Evolutionary conservation across 1,139 yeast genomes (phyloP).

Genomic region (Kodamaea alishanica): DNA sequence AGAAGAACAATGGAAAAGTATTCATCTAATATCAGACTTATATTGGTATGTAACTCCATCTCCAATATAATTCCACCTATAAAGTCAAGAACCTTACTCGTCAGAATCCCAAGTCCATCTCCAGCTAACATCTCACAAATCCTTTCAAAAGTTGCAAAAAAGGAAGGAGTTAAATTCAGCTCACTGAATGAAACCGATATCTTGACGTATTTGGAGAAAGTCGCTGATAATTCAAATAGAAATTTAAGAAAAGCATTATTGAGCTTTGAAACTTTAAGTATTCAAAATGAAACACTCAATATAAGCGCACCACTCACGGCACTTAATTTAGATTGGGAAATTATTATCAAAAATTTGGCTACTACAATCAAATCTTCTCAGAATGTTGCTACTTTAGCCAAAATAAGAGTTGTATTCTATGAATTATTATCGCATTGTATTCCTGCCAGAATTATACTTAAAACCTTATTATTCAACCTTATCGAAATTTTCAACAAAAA

Average conservation of each 20-base stretch:
- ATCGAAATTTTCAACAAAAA: conserved; percentile 36
- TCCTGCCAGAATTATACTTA: conserved; percentile 76
- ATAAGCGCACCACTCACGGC: conserved; percentile 39
- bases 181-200: conserved; percentile 34
- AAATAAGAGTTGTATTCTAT: conserved; percentile 70
- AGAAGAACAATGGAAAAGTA: conserved; percentile 98
- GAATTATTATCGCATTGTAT: conserved; percentile 91
- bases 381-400: conserved; percentile 69
- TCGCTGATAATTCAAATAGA: conserved; percentile 58
- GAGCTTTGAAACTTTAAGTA: conserved; percentile 78
- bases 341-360: conserved; percentile 65
- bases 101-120: conserved; percentile 83
- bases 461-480: conserved; percentile 59
- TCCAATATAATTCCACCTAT: conserved; percentile 93
- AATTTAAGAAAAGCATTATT: conserved; percentile 77
- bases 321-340: conserved; percentile 79
- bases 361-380: conserved; percentile 55
- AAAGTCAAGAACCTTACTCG: conserved; percentile 82
- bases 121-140: conserved; percentile 52
- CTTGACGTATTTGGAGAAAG: conserved; percentile 40
- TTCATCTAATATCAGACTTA: conserved; percentile 78
- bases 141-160: conserved; percentile 50
- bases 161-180: conserved; percentile 51
- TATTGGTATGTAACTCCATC: conserved; percentile 83
- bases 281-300: conserved; percentile 59